Evolutionary conservation across 306 rosid species (phyloP), one percentile per base, ranked within the genome.

Genomic region (Urtica urens): DNA sequence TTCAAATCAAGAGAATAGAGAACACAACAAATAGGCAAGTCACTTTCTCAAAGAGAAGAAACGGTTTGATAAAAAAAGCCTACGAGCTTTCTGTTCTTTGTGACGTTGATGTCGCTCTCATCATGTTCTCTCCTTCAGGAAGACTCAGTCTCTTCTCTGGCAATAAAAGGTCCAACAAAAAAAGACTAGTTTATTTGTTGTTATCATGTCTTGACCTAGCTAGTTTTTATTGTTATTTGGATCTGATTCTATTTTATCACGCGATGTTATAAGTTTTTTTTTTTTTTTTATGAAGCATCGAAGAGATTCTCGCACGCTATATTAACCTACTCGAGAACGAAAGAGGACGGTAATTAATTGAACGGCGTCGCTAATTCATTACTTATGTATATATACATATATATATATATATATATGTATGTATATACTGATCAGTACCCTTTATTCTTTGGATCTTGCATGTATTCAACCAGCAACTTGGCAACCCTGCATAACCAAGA

Each of bases 41-140:
- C 49, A 83, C 88, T 46, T 83, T 79, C 82, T 83, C 85, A 0
- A 79, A 83, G 60, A 68, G 86, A 48, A 83, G 82, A 57, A 79
- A 71, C 42, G 82, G 88, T 3, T 60, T 83, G 11, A 61, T 77
- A 60, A 83, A 79, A 57, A 83, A 83, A 67, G 86, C 86, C 56
- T 83, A 74, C 30, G 86, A 83, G 62, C 74, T 79, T 43, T 79
- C 88, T 46, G 85, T 83, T 64, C 88, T 83, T 0, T 83, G 88
- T 39, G 86, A 83, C 53, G 78, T 83, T 62, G 80, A 77, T 77
- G 78, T 79, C 0, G 85, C 80, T 66, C 77, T 83, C 14, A 67
- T 79, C 60, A 66, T 74, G 71, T 83, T 83, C 51, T 83, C 82
- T 14, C 75, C 88, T 0, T 69, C 85, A 23, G 80, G 85, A 1